Evolutionary conservation across 2,329 filamentous ascomycete genomes (phyloP), one percentile per base, ranked within the genome.

Genomic region (Lachnellula suecica): DNA sequence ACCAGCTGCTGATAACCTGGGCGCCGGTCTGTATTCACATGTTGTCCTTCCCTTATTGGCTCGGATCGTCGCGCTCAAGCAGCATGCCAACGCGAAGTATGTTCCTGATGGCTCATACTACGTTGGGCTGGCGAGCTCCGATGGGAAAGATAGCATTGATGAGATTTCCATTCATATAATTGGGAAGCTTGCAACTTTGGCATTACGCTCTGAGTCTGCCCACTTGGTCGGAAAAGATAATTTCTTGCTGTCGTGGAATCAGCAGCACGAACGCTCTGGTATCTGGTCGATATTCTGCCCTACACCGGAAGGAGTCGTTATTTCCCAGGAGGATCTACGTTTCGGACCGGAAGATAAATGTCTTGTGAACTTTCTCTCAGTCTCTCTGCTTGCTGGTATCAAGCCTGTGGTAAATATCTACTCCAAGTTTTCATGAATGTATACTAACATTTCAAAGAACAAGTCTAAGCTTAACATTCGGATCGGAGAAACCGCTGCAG

Each of bases 351-450:
- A 34, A 8, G 59, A 66, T 20, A 62, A 61, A 25, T 57, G 53
- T 23, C 22, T 57, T 13, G 51, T 54, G 6, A 58, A 53, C 23
- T 50, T 58, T 24, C 40, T 65, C 11, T 57, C 58, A 8, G 56
- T 57, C 24, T 62, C 59, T 20, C 37, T 64, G 17, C 20, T 67
- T 20, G 65, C 63, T 22, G 66, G 62, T 17, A 43, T 61, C 25
- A 52, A 51, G 13, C 52, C 52, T 42, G 56, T 60, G 24, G 59
- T 66, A 59, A 44, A 58, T 58, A 13, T 19, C 23, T 44, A n/a
- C 17, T 38, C 0, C 4, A 9, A 15, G 8, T 13, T 19, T 6
- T 24, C 19, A 11, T 9, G 11, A 23, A 13, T n/a, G 10, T 11
- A 48, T 42, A 24, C 53, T 62, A 51, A 64, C 11, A 38, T 20